Conservation (phyloP, 306 rosid species). For the Rosa lucieae region DNA sequence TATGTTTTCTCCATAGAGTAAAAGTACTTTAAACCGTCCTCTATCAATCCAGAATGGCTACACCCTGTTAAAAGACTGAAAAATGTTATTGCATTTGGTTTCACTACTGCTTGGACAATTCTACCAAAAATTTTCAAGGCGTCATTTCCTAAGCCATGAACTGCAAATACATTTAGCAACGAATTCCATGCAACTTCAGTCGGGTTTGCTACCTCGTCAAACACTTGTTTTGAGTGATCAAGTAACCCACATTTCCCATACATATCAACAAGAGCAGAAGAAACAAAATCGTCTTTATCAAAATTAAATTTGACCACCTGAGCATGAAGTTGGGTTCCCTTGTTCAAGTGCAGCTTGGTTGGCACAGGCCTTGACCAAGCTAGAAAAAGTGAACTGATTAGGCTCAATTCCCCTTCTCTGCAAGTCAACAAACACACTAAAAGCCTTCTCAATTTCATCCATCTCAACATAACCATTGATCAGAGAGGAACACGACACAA, state of each 20-base stretch:
- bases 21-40: constrained; percentile 51
- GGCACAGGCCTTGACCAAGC: constrained; percentile 48
- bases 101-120: constrained; percentile 40
- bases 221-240: constrained; percentile 41
- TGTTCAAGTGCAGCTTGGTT: too few species aligned
- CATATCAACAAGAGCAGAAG: constrained; percentile 54
- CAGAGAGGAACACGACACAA: constrained; percentile 51
- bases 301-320: constrained; percentile 39
- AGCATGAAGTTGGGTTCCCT: too few species aligned
- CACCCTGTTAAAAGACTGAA: constrained; percentile 51
- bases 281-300: constrained; percentile 44
- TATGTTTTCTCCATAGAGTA: constrained; percentile 46
- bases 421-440: constrained; percentile 42
- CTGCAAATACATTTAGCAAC: constrained; percentile 44
- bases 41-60: constrained; percentile 53
- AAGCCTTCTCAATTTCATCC: constrained; percentile 40
- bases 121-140: constrained; percentile 31
- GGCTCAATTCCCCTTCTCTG: constrained; percentile 45
- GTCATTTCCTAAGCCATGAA: constrained; percentile 55
- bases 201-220: constrained; percentile 36
- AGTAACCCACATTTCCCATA: constrained; percentile 58
- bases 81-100: constrained; percentile 53
- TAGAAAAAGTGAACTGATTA: constrained; percentile 60
- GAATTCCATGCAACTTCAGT: constrained; percentile 51
- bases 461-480: constrained; percentile 50